Conservation (phyloP, 352 stramenopile species). For the Phytopythium delawarense region DNA sequence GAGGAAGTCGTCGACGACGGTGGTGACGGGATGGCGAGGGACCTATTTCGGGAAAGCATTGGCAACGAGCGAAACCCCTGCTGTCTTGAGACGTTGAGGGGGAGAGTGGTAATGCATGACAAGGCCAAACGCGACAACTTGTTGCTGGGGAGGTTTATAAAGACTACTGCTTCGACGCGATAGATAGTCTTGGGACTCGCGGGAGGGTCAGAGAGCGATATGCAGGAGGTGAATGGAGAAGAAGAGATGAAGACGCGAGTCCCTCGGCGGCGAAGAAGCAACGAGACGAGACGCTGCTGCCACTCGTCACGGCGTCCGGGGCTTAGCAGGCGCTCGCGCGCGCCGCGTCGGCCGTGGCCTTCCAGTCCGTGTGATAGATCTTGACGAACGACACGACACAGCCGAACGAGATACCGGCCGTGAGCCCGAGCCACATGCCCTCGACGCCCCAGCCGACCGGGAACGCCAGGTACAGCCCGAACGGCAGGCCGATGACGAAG, state of each 20-base stretch:
- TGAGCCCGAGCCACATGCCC: slow-evolving; percentile 70
- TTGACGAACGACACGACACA: slow-evolving; percentile 54
- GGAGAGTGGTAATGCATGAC: not conserved
- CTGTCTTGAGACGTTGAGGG: not conserved
- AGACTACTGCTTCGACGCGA: not conserved
- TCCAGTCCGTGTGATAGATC: slow-evolving; percentile 56
- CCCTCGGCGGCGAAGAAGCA: not conserved
- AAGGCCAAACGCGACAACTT: not conserved
- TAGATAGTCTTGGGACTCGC: not conserved
- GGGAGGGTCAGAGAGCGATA: not conserved
- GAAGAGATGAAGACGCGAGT: not conserved
- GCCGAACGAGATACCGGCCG: slow-evolving; percentile 48
- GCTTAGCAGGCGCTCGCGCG: slow-evolving; percentile 41
- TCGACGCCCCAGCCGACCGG: slow-evolving; percentile 51
- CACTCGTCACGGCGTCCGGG: not conserved
- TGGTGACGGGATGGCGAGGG: not conserved
- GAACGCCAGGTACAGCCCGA: slow-evolving; percentile 63
- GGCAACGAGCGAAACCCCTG: not conserved
- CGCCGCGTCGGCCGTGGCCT: slow-evolving; percentile 49
- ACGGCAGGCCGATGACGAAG: slow-evolving; percentile 63
- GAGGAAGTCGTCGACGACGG: not conserved
- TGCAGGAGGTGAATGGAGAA: not conserved
- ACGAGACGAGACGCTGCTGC: not conserved
- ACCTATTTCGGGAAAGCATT: not conserved
- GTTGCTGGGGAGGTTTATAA: not conserved